These are phyloP conservation scores for Gymnopilus dilepis DNA, from an alignment of 768 basidiomycete genomes.

Conservation along the genomic window DNA sequence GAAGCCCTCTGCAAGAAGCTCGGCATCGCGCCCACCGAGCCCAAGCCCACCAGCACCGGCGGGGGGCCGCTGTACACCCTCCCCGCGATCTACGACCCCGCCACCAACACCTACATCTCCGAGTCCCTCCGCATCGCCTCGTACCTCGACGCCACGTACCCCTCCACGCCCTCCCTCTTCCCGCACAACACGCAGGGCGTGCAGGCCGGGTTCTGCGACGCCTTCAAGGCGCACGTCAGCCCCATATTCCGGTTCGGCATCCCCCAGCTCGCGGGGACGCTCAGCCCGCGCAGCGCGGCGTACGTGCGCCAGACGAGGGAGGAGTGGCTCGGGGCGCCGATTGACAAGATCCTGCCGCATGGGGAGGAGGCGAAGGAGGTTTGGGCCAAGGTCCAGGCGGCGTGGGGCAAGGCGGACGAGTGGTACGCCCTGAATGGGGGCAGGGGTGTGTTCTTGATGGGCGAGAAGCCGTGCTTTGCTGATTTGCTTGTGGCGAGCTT, in stretches of 20 bases:
- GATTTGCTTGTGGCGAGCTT: slow-evolving; percentile 46
- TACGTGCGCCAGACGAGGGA: slow-evolving; percentile 29
- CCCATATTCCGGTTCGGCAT: slow-evolving; percentile 17
- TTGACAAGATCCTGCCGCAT: slow-evolving; percentile 29
- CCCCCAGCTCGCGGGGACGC: slow-evolving; percentile 3
- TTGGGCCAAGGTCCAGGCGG: slow-evolving; percentile 31
- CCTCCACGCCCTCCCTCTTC: slow-evolving; percentile 44
- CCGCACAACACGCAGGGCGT: slow-evolving; percentile 28
- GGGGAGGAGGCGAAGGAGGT: slow-evolving; percentile 24
- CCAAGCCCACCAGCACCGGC: slow-evolving; percentile 37
- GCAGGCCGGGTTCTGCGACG: slow-evolving; percentile 18
- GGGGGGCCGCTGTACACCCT: slow-evolving; percentile 42
- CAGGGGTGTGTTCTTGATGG: slow-evolving; percentile 33
- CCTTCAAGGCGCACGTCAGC: not conserved
- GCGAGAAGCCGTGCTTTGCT: slow-evolving; percentile 36
- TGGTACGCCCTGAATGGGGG: slow-evolving; percentile 29
- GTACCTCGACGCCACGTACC: slow-evolving; percentile 59
- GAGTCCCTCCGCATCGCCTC: slow-evolving; percentile 52
- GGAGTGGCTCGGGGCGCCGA: slow-evolving; percentile 18
- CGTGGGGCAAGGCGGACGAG: slow-evolving; percentile 22
- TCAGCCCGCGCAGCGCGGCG: slow-evolving; percentile 20
- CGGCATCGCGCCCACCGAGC: slow-evolving; percentile 40
- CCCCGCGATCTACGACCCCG: slow-evolving; percentile 54
- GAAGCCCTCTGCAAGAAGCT: slow-evolving; percentile 37
- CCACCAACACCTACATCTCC: slow-evolving; percentile 40